Percentiles rank a stretch among this genome's conserved stretches.
phyloP scores from a whole-genome alignment of 257 asterid genomes.

The Fraxinus americana region DNA sequence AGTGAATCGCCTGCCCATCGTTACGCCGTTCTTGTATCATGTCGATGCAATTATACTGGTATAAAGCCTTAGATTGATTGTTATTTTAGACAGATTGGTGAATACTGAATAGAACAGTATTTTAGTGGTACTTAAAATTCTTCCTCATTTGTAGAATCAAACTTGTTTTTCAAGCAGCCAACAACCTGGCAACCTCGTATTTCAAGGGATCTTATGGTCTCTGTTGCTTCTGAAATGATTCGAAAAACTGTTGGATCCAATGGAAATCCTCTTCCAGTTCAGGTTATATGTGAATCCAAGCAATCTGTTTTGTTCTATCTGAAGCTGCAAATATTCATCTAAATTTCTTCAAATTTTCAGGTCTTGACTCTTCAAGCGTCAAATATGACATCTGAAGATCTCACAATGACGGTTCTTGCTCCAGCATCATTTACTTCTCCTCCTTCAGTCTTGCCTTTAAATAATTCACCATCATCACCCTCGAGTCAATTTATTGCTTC shows the following conservation, averaged over 20 bases:
- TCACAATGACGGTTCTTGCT: slow-evolving; percentile 92
- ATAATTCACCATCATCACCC: slow-evolving; percentile 66
- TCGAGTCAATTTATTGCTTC: slow-evolving; percentile 41
- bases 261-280: slow-evolving; percentile 84
- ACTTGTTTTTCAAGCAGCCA: slow-evolving; percentile 85
- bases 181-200: slow-evolving; percentile 92
- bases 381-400: slow-evolving; percentile 81
- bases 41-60: slow-evolving; percentile 98
- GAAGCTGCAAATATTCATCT: slow-evolving; percentile 26
- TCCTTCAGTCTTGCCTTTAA: slow-evolving; percentile 83
- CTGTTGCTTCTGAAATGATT: slow-evolving; percentile 96
- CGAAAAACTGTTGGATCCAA: slow-evolving; percentile 68
- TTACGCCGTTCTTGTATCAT: slow-evolving; percentile 89
- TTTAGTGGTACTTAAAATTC: slow-evolving; percentile 16
- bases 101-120: slow-evolving; percentile 13
- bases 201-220: slow-evolving; percentile 88
- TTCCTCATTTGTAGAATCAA: slow-evolving; percentile 69
- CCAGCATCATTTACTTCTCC: slow-evolving; percentile 95
- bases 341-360: slow-evolving; percentile 51
- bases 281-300: slow-evolving; percentile 54
- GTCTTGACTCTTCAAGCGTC: slow-evolving; percentile 96
- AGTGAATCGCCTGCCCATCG: slow-evolving; percentile 58
- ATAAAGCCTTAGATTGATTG: slow-evolving; percentile 18
- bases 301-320: slow-evolving; percentile 13
- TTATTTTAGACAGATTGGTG: slow-evolving; percentile 10